These are phyloP conservation scores for Aureobasidium zeae DNA, from an alignment of 2,329 filamentous ascomycete genomes.

Conservation along the genomic window DNA sequence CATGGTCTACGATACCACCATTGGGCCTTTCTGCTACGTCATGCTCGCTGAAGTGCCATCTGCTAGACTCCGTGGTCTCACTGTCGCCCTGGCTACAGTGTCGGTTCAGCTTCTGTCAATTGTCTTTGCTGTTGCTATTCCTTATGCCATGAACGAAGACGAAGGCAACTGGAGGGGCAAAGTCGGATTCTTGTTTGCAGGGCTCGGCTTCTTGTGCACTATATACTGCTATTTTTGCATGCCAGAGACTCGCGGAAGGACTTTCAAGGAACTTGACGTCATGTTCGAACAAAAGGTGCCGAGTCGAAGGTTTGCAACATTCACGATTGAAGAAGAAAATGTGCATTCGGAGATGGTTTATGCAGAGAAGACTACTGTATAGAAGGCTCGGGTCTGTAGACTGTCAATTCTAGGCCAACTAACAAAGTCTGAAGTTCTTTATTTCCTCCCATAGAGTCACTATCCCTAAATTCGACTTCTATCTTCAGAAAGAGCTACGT, in stretches of 20 bases:
- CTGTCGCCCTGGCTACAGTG: conserved; percentile 18
- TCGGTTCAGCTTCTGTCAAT: conserved; percentile 16
- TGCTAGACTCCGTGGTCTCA: conserved; percentile 15
- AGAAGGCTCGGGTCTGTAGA: background rate
- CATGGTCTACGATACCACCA: conserved; percentile 15
- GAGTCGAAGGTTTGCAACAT: conserved; percentile 22
- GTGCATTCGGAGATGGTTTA: background rate
- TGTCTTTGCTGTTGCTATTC: conserved; percentile 23
- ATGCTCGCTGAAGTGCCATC: conserved; percentile 17
- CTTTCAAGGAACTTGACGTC: conserved; percentile 31
- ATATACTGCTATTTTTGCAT: conserved; percentile 28
- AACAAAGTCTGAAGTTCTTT: too few species aligned
- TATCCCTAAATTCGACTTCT: too few species aligned
- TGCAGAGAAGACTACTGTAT: background rate
- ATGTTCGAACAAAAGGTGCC: conserved; percentile 28
- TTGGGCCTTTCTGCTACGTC: conserved; percentile 18
- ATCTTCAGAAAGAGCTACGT: too few species aligned
- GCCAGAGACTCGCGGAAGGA: conserved; percentile 29
- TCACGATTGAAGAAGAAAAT: background rate
- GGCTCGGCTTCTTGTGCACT: conserved; percentile 24
- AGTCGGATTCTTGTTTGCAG: conserved; percentile 29
- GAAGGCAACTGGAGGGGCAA: conserved; percentile 28
- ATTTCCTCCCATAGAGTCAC: too few species aligned
- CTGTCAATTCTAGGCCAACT: too few species aligned
- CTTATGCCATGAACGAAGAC: conserved; percentile 28